Conservation (phyloP, 139 green algal genomes). For the Zygnema cylindricum region DNA sequence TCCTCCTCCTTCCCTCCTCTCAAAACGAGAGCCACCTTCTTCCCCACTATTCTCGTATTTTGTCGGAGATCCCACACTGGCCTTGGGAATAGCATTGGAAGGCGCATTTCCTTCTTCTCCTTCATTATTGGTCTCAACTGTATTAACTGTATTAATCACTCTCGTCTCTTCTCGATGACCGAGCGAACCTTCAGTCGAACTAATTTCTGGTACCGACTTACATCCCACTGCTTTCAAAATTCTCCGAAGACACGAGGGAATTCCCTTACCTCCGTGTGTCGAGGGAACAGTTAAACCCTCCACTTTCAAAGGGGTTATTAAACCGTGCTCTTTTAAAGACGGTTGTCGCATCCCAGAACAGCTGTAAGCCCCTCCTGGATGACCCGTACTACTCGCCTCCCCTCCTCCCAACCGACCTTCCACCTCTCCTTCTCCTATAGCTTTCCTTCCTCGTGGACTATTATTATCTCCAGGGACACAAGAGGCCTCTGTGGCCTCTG, state of each 20-base stretch:
- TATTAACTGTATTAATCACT: too few relatives aligned
- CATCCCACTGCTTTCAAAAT: conserved; percentile 16
- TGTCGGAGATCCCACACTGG: too few relatives aligned
- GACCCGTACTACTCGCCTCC: not conserved
- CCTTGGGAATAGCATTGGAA: too few relatives aligned
- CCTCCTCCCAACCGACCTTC: not conserved
- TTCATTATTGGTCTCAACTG: too few relatives aligned
- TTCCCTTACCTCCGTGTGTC: not conserved
- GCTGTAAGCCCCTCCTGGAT: not conserved
- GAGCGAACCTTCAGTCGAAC: not conserved
- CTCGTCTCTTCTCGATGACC: not conserved
- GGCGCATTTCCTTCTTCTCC: too few relatives aligned
- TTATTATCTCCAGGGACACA: not conserved
- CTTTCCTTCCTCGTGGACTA: too few relatives aligned
- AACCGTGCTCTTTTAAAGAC: too few relatives aligned
- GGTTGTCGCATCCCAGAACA: not conserved
- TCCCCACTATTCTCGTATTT: too few relatives aligned
- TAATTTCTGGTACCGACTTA: conserved; percentile 20
- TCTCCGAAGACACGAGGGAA: conserved; percentile 4
- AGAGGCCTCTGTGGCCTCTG: not conserved
- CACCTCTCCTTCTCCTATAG: not conserved
- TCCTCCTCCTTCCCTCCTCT: too few relatives aligned
- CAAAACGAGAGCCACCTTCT: too few relatives aligned
- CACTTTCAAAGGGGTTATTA: conserved; percentile 13
- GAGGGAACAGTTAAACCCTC: not conserved